These are phyloP conservation scores for Ormosia emarginata DNA, from an alignment of 306 rosid genomes.

Conservation along the genomic window DNA sequence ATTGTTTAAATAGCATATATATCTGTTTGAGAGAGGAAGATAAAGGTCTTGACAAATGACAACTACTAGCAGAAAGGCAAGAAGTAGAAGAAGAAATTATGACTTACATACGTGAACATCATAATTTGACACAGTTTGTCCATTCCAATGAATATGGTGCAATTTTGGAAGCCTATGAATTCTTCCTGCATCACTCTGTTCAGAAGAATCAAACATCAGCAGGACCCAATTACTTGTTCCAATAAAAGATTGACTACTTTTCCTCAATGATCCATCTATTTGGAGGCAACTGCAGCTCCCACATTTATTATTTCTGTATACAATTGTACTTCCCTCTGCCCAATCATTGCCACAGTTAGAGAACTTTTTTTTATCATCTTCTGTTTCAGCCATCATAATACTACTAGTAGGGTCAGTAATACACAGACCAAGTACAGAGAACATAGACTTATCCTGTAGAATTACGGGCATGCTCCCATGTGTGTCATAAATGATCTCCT, in stretches of 20 bases:
- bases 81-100: slow-evolving; percentile 36
- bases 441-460: slow-evolving; percentile 60
- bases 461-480: slow-evolving; percentile 55
- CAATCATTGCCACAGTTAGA: slow-evolving; percentile 38
- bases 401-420: slow-evolving; percentile 31
- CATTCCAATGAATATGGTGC: slow-evolving; percentile 86
- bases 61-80: slow-evolving; percentile 21
- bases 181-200: slow-evolving; percentile 39
- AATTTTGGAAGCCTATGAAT: slow-evolving; percentile 55
- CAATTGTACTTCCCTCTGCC: slow-evolving; percentile 27
- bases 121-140: slow-evolving; percentile 46
- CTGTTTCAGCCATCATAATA: slow-evolving; percentile 23
- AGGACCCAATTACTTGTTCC: slow-evolving; percentile 52
- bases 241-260: slow-evolving; percentile 34
- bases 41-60: slow-evolving; percentile 21
- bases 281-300: slow-evolving; percentile 38
- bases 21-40: slow-evolving; percentile 8
- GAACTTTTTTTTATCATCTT: slow-evolving; percentile 28
- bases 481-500: slow-evolving; percentile 60
- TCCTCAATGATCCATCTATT: slow-evolving; percentile 47
- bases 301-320: slow-evolving; percentile 21
- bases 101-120: slow-evolving; percentile 99
- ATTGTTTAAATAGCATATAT: slow-evolving; percentile 23
- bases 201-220: slow-evolving; percentile 47
- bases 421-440: slow-evolving; percentile 65